A percentile compares a stretch with the other conserved stretches of the same genome.
These are phyloP conservation scores for Linnemannia exigua DNA, from an alignment of 192 early-diverging fungal genomes.

Conservation along the genomic window DNA sequence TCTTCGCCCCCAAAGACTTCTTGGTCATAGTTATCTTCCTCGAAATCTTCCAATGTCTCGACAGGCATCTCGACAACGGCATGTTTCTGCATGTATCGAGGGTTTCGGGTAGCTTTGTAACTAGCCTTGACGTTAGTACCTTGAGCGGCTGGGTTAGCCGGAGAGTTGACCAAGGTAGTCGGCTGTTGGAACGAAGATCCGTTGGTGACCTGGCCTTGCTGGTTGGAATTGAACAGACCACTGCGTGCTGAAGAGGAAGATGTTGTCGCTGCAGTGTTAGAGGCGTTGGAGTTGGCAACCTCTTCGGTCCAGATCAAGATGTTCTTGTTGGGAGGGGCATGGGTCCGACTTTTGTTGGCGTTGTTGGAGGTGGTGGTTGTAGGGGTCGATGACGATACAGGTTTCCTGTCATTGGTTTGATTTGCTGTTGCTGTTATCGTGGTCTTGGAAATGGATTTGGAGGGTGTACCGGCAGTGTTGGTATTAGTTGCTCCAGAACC, in stretches of 20 bases:
- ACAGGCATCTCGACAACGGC: background rate
- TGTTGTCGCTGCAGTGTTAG: background rate
- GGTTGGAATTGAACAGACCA: conserved; percentile 12
- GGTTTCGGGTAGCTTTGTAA: conserved; percentile 38
- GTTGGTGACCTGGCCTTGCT: conserved; percentile 31
- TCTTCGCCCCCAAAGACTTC: background rate
- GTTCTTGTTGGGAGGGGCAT: conserved; percentile 18
- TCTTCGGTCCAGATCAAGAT: conserved; percentile 50
- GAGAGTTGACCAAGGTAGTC: background rate
- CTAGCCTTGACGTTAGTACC: background rate
- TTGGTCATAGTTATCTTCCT: background rate
- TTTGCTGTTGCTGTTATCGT: conserved; percentile 4
- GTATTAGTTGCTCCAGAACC: background rate
- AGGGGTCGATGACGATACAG: background rate
- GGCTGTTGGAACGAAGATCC: conserved; percentile 13
- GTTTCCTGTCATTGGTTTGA: background rate
- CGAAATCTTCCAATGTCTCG: background rate
- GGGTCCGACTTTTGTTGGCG: background rate
- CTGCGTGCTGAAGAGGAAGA: background rate
- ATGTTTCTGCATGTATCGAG: conserved; percentile 30
- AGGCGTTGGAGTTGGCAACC: conserved; percentile 36
- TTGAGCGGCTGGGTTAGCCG: background rate
- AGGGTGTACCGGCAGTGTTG: background rate
- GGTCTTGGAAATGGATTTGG: background rate
- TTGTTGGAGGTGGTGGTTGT: too few relatives aligned